Conservation (phyloP, 2,329 filamentous ascomycete species). For the Ambrosiella cleistominuta region DNA sequence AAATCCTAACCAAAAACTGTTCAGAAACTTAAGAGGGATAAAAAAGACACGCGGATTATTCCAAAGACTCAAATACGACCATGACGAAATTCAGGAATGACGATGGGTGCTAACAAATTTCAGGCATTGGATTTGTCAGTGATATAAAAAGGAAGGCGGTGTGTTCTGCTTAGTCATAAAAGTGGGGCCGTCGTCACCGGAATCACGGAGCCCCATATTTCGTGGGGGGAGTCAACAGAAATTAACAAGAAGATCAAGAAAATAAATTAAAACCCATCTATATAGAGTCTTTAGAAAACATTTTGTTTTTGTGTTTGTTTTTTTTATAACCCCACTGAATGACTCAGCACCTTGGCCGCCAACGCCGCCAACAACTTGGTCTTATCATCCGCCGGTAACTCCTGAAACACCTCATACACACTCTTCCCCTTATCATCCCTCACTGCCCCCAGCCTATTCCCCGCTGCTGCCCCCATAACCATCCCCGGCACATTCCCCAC, state of each 20-base stretch:
- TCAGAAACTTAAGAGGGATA: no score
- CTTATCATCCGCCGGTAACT: slow-evolving; percentile 68
- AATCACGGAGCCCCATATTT: neutral
- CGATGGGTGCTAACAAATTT: neutral
- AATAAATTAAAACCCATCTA: neutral
- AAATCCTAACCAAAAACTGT: no score
- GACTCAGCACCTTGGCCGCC: slow-evolving; percentile 71
- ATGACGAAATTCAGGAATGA: slow-evolving; percentile 1
- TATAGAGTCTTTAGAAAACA: neutral
- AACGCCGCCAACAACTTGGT: slow-evolving; percentile 67
- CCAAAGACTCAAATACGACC: neutral
- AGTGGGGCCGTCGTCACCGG: neutral
- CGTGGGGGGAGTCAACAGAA: neutral
- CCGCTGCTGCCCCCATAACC: slow-evolving; percentile 77
- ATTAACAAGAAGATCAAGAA: neutral
- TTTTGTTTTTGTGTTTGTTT: neutral
- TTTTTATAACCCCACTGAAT: slow-evolving; percentile 42
- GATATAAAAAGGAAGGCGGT: neutral
- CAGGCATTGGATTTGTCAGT: slow-evolving; percentile 2
- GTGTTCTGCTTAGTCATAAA: neutral
- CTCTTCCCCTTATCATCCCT: slow-evolving; percentile 86
- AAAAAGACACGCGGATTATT: no score
- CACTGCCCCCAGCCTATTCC: slow-evolving; percentile 78
- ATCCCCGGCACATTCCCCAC: slow-evolving; percentile 81
- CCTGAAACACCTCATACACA: slow-evolving; percentile 78